Conservation (phyloP, 257 asterid species). For the Lithospermum erythrorhizon region DNA sequence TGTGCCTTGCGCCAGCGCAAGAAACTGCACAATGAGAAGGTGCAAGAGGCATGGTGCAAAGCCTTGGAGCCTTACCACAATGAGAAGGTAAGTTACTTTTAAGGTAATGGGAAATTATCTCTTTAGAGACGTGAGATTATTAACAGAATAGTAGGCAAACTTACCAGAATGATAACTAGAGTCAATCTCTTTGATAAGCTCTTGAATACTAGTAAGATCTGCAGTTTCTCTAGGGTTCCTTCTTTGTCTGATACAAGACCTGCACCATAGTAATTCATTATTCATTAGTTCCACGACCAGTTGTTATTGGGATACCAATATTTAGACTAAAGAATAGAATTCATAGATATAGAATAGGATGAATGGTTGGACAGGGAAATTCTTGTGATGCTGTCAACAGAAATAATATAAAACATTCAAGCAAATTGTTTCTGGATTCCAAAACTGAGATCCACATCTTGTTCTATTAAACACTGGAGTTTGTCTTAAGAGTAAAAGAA, state of each 20-base stretch:
- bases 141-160: conserved; percentile 9
- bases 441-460: too few relatives aligned
- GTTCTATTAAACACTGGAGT: too few relatives aligned
- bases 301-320: too few relatives aligned
- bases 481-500: too few relatives aligned
- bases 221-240: conserved; percentile 88
- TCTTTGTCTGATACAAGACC: conserved; percentile 78
- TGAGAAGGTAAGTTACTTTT: too few relatives aligned
- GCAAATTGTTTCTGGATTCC: too few relatives aligned
- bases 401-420: too few relatives aligned
- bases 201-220: conserved; percentile 86
- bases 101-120: background rate
- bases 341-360: too few relatives aligned
- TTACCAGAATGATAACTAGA: conserved; percentile 64
- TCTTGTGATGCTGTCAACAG: too few relatives aligned
- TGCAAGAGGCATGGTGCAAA: background rate
- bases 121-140: background rate
- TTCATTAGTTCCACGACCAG: background rate
- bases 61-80: too few relatives aligned
- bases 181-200: conserved; percentile 62
- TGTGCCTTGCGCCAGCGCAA: background rate
- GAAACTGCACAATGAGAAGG: background rate
- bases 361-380: too few relatives aligned
- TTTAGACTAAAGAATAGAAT: too few relatives aligned
- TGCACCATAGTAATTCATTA: conserved; percentile 16